phyloP scores from a whole-genome alignment of 2,329 filamentous ascomycete genomes.

The Aspergillus sp. region DNA sequence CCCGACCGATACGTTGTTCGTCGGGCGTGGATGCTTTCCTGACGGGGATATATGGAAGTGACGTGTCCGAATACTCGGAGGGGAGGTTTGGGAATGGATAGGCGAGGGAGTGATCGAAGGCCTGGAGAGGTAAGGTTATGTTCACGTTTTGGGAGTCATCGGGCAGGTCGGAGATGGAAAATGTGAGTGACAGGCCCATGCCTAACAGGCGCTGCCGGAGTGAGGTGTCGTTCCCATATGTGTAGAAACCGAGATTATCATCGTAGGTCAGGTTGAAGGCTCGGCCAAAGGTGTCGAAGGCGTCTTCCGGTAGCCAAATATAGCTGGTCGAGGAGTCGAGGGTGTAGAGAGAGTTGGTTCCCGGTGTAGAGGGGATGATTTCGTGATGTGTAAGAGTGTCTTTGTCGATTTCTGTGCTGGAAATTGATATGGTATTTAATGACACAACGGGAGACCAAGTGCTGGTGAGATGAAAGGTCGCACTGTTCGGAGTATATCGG shows the following conservation, averaged over 20 bases:
- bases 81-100: not conserved
- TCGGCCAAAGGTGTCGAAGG: not conserved
- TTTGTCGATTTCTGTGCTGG: not conserved
- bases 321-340: slow-evolving; percentile 2
- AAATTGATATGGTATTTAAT: not conserved
- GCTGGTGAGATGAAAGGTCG: not conserved
- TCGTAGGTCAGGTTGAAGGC: slow-evolving; percentile 1
- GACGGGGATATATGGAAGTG: not conserved
- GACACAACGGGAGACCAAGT: not conserved
- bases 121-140: not conserved
- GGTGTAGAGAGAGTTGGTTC: not conserved
- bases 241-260: not conserved
- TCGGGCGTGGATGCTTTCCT: not conserved
- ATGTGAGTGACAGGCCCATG: not conserved
- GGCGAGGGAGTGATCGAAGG: slow-evolving; percentile 3
- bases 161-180: slow-evolving; percentile 3
- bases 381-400: too few species aligned
- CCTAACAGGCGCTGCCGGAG: not conserved
- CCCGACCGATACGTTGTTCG: slow-evolving; percentile 1
- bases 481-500: not conserved
- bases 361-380: not conserved
- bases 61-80: not conserved
- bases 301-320: not conserved
- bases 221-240: not conserved
- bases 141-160: not conserved